Percentiles rank a stretch among this genome's conserved stretches.
Conservation (phyloP, 306 rosid genomes). For the Prunus davidiana region DNA sequence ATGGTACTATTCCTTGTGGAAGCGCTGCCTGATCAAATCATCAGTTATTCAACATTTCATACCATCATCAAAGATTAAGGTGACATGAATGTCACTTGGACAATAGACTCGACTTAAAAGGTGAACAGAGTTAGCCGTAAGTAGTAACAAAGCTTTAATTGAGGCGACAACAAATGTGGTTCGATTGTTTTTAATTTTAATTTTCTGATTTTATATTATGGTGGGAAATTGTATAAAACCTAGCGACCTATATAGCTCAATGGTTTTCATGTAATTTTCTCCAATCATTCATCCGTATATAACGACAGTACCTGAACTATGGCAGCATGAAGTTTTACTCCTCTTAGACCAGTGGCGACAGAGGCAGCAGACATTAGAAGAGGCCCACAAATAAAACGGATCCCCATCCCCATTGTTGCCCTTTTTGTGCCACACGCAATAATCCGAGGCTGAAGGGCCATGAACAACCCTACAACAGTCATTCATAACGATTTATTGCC, state of each 20-base stretch:
- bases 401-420: constrained; percentile 38
- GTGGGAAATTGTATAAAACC: too few species aligned
- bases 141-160: too few species aligned
- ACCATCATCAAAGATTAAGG: background rate
- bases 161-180: too few species aligned
- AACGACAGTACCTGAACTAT: constrained; percentile 35
- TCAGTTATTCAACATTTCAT: background rate
- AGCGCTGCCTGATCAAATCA: constrained; percentile 37
- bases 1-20: constrained; percentile 50
- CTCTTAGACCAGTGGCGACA: constrained; percentile 30
- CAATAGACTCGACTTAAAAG: too few species aligned
- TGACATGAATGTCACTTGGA: background rate
- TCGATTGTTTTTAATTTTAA: too few species aligned
- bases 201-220: too few species aligned
- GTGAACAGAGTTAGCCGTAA: too few species aligned
- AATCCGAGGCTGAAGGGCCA: constrained; percentile 43
- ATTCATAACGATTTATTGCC: background rate
- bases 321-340: constrained; percentile 36
- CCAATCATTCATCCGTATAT: too few species aligned
- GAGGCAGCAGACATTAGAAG: constrained; percentile 35
- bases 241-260: too few species aligned
- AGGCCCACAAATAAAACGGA: constrained; percentile 40
- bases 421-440: constrained; percentile 37
- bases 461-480: constrained; percentile 32
- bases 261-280: too few species aligned